Conservation (phyloP, 1,284 basidiomycete species). For the Sporisorium iseilematis-ciliati region DNA sequence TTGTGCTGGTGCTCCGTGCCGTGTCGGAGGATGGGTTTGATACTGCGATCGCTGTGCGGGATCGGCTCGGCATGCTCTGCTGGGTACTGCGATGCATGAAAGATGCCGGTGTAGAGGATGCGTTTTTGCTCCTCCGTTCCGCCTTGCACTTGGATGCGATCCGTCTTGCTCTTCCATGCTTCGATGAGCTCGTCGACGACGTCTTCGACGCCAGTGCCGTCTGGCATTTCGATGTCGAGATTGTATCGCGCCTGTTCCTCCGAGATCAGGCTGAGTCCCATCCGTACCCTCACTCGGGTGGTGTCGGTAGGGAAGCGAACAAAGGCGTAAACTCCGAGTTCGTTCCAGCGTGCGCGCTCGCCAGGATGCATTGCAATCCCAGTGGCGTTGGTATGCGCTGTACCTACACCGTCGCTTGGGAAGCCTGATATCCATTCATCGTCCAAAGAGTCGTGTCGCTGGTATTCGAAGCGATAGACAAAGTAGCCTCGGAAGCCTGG, state of each 20-base stretch:
- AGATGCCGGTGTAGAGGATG: slow-evolving; percentile 72
- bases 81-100: slow-evolving; percentile 76
- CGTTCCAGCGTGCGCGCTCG: slow-evolving; percentile 62
- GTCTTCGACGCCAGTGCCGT: slow-evolving; percentile 74
- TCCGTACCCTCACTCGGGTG: slow-evolving; percentile 74
- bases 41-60: slow-evolving; percentile 58
- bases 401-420: slow-evolving; percentile 14
- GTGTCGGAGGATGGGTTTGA: neutral
- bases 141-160: slow-evolving; percentile 76
- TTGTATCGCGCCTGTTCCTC: slow-evolving; percentile 80
- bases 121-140: slow-evolving; percentile 74
- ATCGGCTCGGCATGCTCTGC: slow-evolving; percentile 78
- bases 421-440: slow-evolving; percentile 25
- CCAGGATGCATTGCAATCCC: slow-evolving; percentile 71
- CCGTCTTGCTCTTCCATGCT: slow-evolving; percentile 80
- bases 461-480: slow-evolving; percentile 78
- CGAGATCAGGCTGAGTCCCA: slow-evolving; percentile 84
- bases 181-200: slow-evolving; percentile 76
- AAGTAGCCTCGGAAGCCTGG: slow-evolving; percentile 78
- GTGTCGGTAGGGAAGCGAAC: slow-evolving; percentile 73
- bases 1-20: slow-evolving; percentile 16
- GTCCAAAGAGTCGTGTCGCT: slow-evolving; percentile 8
- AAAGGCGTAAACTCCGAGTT: slow-evolving; percentile 76
- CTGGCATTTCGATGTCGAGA: slow-evolving; percentile 73
- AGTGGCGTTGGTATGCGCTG: slow-evolving; percentile 69